Percentiles rank a stretch among this genome's conserved stretches.
phyloP scores from a whole-genome alignment of 148 eudicot species.

The Camellia japonica region DNA sequence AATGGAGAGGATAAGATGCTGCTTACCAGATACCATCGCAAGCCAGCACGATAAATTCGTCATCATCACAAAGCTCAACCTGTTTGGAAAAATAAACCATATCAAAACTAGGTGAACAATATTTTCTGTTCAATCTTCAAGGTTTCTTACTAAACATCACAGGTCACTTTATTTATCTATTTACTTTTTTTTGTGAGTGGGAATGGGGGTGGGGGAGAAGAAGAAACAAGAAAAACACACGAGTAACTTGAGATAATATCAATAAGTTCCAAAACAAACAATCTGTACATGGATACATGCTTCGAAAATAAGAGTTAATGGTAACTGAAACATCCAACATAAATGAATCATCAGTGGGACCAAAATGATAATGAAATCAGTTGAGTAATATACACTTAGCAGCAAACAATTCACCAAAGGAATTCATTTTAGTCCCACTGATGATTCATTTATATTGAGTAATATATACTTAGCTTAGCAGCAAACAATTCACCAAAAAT shows the following conservation, averaged over 20 bases:
- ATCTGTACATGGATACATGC: background rate
- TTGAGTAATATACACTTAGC: background rate
- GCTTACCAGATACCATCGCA: conserved; percentile 98
- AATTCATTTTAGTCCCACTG: too few relatives aligned
- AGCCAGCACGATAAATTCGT: conserved; percentile 91
- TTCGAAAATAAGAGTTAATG: background rate
- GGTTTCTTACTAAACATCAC: background rate
- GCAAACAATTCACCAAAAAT: background rate
- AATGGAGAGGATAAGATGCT: conserved; percentile 23
- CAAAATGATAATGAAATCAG: background rate
- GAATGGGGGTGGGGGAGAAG: background rate
- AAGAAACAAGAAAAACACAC: background rate
- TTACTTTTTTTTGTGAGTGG: background rate
- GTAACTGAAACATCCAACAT: background rate
- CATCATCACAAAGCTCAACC: conserved; percentile 84
- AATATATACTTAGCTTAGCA: background rate
- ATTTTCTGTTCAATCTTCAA: background rate
- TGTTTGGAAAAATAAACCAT: background rate
- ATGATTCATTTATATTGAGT: too few relatives aligned
- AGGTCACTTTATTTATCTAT: background rate
- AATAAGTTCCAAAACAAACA: conserved; percentile 4
- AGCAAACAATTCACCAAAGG: background rate
- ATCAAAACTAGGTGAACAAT: background rate
- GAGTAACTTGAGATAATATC: background rate
- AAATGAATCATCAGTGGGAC: background rate